Evolutionary conservation across 2,329 filamentous ascomycete species (phyloP).

Genomic region (Aspergillus ochraceoroseus): DNA sequence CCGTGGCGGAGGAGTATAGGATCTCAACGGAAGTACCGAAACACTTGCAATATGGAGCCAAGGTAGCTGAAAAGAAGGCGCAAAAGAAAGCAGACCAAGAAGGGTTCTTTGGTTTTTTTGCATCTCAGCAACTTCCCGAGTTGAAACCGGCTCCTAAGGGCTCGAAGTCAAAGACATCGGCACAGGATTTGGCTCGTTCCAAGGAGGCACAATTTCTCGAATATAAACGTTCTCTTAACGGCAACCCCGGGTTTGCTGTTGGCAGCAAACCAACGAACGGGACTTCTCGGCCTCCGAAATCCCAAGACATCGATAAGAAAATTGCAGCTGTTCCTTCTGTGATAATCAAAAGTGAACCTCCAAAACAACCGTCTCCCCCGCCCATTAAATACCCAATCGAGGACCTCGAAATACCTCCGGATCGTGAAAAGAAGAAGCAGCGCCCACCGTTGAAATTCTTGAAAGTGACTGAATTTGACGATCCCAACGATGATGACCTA

Average conservation of each 20-base stretch:
- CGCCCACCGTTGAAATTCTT: constrained; percentile 76
- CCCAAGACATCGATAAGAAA: constrained; percentile 34
- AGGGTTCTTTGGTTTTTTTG: constrained; percentile 49
- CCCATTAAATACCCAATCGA: constrained; percentile 93
- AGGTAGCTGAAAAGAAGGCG: constrained; percentile 70
- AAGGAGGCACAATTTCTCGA: constrained; percentile 48
- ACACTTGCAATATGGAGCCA: constrained; percentile 75
- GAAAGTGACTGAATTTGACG: constrained; percentile 58
- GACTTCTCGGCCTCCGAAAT: constrained; percentile 31
- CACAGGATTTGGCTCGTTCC: constrained; percentile 45
- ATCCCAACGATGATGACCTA: constrained; percentile 46
- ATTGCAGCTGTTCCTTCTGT: constrained; percentile 32
- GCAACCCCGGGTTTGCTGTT: constrained; percentile 41
- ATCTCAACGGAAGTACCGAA: constrained; percentile 83
- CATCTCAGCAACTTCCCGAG: constrained; percentile 59
- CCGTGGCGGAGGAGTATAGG: constrained; percentile 75
- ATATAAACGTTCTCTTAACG: constrained; percentile 45
- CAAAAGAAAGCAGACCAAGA: constrained; percentile 55
- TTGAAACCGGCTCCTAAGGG: constrained; percentile 69
- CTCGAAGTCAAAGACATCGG: constrained; percentile 55
- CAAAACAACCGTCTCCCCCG: constrained; percentile 61
- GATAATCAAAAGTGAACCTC: constrained; percentile 47
- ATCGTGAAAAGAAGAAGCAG: constrained; percentile 55
- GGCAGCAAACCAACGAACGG: constrained; percentile 26
- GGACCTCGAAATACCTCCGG: constrained; percentile 74